Conservation (phyloP, 768 basidiomycete species). For the Leccinellum albellum region DNA sequence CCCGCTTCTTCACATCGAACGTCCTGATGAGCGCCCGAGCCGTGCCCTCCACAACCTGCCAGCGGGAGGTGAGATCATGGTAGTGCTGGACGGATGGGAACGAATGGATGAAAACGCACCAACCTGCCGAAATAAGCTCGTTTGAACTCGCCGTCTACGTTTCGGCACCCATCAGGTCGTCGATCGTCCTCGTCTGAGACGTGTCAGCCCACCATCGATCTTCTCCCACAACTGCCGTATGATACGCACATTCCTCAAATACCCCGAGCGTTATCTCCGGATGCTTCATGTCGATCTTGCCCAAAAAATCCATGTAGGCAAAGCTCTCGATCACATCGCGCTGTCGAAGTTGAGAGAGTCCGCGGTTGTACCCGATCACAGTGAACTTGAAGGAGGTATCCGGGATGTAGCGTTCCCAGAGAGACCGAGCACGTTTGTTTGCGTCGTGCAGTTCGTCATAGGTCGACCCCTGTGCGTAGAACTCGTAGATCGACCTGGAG, state of each 20-base stretch:
- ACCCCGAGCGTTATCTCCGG: conserved; percentile 72
- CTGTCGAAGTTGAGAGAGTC: conserved; percentile 65
- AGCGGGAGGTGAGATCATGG: neutral
- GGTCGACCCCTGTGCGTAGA: conserved; percentile 65
- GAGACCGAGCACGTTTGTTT: conserved; percentile 39
- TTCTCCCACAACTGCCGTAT: neutral
- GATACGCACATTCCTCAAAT: conserved; percentile 80
- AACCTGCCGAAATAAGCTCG: conserved; percentile 83
- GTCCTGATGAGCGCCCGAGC: conserved; percentile 63
- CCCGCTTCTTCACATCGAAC: conserved; percentile 87
- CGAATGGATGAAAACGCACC: conserved; percentile 48
- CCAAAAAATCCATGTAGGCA: conserved; percentile 77
- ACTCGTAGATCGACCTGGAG: conserved; percentile 69
- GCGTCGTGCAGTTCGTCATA: conserved; percentile 69
- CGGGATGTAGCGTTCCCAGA: conserved; percentile 58
- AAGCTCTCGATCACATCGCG: conserved; percentile 73
- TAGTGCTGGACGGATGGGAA: neutral
- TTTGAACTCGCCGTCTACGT: conserved; percentile 64
- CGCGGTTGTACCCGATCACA: conserved; percentile 71
- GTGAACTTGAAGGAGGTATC: conserved; percentile 80
- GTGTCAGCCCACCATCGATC: neutral
- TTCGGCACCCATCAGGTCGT: conserved; percentile 46
- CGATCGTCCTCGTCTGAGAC: conserved; percentile 47
- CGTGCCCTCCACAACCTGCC: conserved; percentile 55
- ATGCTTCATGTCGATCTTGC: conserved; percentile 75